Percentiles rank a stretch among this genome's conserved stretches.
phyloP scores from a whole-genome alignment of 345 rosid genomes.

The Anacardium occidentale region DNA sequence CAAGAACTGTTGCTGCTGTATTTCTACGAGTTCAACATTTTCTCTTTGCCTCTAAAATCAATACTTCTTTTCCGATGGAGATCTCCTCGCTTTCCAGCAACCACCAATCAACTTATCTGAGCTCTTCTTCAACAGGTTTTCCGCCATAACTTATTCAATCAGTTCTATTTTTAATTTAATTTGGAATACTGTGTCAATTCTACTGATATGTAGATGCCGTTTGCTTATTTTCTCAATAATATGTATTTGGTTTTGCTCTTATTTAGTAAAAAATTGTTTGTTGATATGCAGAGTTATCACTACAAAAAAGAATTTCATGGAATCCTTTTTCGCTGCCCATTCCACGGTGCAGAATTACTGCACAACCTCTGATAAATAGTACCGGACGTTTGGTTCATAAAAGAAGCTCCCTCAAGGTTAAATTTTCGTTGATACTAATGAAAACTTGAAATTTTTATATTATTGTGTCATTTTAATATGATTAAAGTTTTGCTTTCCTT shows the following conservation, averaged over 20 bases:
- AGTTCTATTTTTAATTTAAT: neutral
- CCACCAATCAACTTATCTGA: constrained; percentile 27
- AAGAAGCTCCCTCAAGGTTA: constrained; percentile 28
- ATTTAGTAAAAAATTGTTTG: neutral
- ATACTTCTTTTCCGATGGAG: constrained; percentile 37
- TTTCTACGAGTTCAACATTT: neutral
- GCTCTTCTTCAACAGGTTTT: constrained; percentile 47
- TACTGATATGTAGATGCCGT: neutral
- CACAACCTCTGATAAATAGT: constrained; percentile 16
- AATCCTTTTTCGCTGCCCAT: constrained; percentile 27
- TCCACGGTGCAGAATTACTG: constrained; percentile 32
- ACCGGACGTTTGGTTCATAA: constrained; percentile 11
- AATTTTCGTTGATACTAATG: constrained; percentile 10
- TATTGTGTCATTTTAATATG: neutral
- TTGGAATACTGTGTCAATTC: neutral
- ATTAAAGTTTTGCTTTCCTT: constrained; percentile 8
- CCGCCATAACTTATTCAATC: neutral
- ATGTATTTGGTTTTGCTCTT: neutral
- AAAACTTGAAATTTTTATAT: constrained; percentile 8
- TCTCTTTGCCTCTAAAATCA: neutral
- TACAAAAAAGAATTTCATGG: constrained; percentile 31
- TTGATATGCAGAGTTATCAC: constrained; percentile 35
- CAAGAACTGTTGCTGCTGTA: neutral
- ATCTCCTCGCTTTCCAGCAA: constrained; percentile 35
- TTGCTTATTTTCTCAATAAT: neutral